Evolutionary conservation across 176 grass and related monocot genomes (phyloP).

Genomic region (Oropetium thomaeum): DNA sequence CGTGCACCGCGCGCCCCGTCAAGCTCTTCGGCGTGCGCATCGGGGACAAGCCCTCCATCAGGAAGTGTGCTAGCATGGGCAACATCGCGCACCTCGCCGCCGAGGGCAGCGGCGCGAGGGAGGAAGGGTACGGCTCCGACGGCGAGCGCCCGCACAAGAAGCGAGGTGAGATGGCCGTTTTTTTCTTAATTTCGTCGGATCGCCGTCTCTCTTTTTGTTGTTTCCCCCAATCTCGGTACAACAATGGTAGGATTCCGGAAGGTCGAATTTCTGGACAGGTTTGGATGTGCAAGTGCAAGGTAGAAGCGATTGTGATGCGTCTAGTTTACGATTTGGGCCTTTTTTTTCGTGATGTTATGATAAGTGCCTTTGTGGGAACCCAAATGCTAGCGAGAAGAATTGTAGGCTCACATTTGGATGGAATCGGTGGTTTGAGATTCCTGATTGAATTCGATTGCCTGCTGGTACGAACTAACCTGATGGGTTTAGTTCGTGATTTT

Average conservation of each 20-base stretch:
- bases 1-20: slow-evolving; percentile 50
- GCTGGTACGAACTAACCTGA: neutral
- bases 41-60: slow-evolving; percentile 45
- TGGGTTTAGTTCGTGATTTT: neutral
- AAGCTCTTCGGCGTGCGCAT: slow-evolving; percentile 76
- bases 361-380: neutral
- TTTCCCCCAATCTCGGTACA: neutral
- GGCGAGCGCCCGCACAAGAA: slow-evolving; percentile 32
- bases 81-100: slow-evolving; percentile 49
- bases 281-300: no score
- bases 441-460: slow-evolving; percentile 5
- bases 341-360: neutral
- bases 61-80: slow-evolving; percentile 55
- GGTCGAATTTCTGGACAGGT: neutral
- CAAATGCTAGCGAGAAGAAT: neutral
- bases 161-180: slow-evolving; percentile 31
- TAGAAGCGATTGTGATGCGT: neutral
- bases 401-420: neutral
- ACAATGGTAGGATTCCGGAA: no score
- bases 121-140: slow-evolving; percentile 69
- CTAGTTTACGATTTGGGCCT: neutral
- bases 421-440: neutral
- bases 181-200: neutral
- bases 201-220: neutral
- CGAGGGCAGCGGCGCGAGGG: slow-evolving; percentile 17